Evolutionary conservation across 2,329 filamentous ascomycete species (phyloP), one percentile per base, ranked within the genome.

Genomic region (Talaromyces piceae): DNA sequence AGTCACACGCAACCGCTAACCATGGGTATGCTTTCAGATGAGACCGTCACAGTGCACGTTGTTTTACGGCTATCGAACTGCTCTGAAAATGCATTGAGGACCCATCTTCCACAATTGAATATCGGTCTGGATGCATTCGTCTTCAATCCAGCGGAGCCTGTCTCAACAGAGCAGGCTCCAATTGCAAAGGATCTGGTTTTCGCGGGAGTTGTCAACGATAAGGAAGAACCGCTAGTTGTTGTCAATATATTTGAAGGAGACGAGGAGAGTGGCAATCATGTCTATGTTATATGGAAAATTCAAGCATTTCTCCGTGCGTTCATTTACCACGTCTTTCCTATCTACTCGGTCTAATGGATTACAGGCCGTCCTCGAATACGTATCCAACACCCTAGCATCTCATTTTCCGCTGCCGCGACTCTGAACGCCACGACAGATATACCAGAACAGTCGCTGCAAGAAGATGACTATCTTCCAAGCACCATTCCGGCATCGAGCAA

Each of bases 401-500:
- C 80, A 45, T 80, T 83, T 58, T 74, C 75, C 27, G 71, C 74
- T 22, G 73, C 69, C 18, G 70, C 71, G 18, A 73, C 67, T 46
- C 61, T 77, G 27, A 75, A 71, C 51, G 25, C 33, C 4, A 72
- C 74, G 2, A 61, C 70, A 1, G 69, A 73, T 46, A 63, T 57
- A 27, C 59, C 65, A n/a, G 63, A 66, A 47, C 61, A 62, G 51
- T 63, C 66, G 25, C 58, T 65, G 18, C 57, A 63, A 4, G 69
- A 75, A 28, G 73, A 78, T 55, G 73, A 77, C 45, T 79, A 80
- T 57, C 69, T 83, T 5, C 73, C 76, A 13, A 75, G 76, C 45
- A 69, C 75, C 43, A 67, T 78, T n/a, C 77, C 79, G 5, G 70
- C 77, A n/a, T 77, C 80, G 1, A 66, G 74, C 8, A 83, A 83